Percentiles rank a stretch among this genome's conserved stretches.
These are phyloP conservation scores for Ogataea pini DNA, from an alignment of 805 yeast species.

Conservation along the genomic window DNA sequence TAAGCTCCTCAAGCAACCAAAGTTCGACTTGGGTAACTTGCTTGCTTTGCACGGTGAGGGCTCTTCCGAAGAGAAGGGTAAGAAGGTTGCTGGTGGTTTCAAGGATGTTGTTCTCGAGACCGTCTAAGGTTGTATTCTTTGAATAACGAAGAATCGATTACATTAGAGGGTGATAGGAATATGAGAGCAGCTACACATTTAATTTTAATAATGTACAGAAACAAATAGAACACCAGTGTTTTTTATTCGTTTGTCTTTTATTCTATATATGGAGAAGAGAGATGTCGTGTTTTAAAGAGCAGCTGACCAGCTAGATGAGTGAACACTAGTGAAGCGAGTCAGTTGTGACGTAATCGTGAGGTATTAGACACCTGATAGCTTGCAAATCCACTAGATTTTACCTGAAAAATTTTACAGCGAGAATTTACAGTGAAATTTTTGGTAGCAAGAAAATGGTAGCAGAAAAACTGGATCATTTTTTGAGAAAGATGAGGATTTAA, in stretches of 20 bases:
- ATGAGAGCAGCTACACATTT: slow-evolving; percentile 4
- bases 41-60: slow-evolving; percentile 97
- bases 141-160: not conserved
- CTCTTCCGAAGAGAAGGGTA: slow-evolving; percentile 93
- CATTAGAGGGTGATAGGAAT: not conserved
- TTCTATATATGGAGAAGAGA: not conserved
- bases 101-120: slow-evolving; percentile 98
- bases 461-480: too few relatives aligned
- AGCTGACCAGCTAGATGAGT: not conserved
- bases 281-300: not conserved
- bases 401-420: too few relatives aligned
- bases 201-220: slow-evolving; percentile 7
- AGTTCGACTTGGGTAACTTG: slow-evolving; percentile 95
- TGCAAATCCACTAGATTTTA: too few relatives aligned
- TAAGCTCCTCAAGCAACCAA: slow-evolving; percentile 97
- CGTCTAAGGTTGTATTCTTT: slow-evolving; percentile 59
- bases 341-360: too few relatives aligned
- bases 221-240: slow-evolving; percentile 5
- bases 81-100: slow-evolving; percentile 93
- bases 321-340: too few relatives aligned
- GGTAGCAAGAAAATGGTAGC: too few relatives aligned
- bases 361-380: too few relatives aligned
- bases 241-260: not conserved
- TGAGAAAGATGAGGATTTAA: too few relatives aligned
- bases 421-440: too few relatives aligned